Evolutionary conservation across 2,329 filamentous ascomycete species (phyloP).

Genomic region (Claviceps sp.): DNA sequence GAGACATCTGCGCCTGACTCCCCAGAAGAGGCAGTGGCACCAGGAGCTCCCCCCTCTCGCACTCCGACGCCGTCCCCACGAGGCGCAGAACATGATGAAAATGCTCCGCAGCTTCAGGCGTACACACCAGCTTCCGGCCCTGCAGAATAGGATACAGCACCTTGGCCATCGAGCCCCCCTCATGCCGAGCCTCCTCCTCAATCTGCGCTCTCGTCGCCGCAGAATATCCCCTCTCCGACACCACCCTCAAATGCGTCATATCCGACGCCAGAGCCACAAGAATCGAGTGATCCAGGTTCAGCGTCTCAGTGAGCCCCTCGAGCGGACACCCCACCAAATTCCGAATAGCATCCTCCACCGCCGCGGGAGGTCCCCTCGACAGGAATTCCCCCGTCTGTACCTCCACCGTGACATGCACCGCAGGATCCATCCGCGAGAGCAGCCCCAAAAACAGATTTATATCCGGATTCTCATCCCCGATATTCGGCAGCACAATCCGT

Average conservation of each 20-base stretch:
- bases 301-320: conserved; percentile 19
- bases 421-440: conserved; percentile 16
- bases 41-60: conserved; percentile 21
- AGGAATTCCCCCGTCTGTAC: conserved; percentile 15
- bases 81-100: conserved; percentile 23
- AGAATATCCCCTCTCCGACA: conserved; percentile 21
- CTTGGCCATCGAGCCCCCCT: conserved; percentile 19
- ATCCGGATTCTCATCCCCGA: conserved; percentile 16
- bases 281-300: conserved; percentile 29
- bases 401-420: conserved; percentile 21
- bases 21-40: conserved; percentile 13
- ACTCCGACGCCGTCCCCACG: conserved; percentile 24
- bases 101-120: conserved; percentile 24
- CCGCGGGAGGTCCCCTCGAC: conserved; percentile 9
- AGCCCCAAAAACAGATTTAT: conserved; percentile 21
- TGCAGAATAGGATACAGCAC: conserved; percentile 22
- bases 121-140: conserved; percentile 22
- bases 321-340: conserved; percentile 20
- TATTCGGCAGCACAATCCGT: conserved; percentile 21
- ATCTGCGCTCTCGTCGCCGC: conserved; percentile 20
- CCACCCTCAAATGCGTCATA: conserved; percentile 22
- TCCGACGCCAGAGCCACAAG: conserved; percentile 28
- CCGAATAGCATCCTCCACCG: conserved; percentile 14
- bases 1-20: too few relatives aligned
- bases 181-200: conserved; percentile 19